Base-by-base conservation (phyloP, 2,329 filamentous ascomycete genomes). In the Pseudonectria foliicola region DNA sequence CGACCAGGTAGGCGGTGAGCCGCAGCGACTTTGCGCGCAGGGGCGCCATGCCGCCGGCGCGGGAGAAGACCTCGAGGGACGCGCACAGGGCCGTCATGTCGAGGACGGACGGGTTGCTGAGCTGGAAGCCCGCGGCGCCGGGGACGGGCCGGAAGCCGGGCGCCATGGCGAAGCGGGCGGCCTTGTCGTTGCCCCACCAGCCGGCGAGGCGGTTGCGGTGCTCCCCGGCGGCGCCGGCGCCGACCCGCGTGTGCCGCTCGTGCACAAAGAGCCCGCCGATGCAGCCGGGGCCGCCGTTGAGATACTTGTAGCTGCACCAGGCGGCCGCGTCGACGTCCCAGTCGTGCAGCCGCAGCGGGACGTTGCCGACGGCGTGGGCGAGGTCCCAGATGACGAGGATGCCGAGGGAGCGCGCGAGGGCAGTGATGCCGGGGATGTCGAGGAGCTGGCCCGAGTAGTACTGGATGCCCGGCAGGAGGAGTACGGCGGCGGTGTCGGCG, bases 301-400 rank as follows among this genome's bases (percentile, higher is more conserved):
- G 70, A 60, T 93, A 93, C 62, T 93, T 93, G 67, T 92, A 93
- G 31, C 77, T 86, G 57, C 86, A 93, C 86, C 86, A 93, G 18
- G 73, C 82, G 11, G 86, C 85, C 50, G 90, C 90, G 57, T 93
- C 86, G 29, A 90, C 85, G 44, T 82, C 71, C 85, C 86, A 92
- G 44, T 86, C 82, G 58, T 92, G 85, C 21, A 93, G 67, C 27
- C 68, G 60, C 15, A 93, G 60, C 10, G 80, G 75, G 2, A 89
- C 82, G 50, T 93, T 93, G 21, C 86, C 86, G 16, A 73, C 82
- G 1, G 85, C 84, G 56, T 92, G 85, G 2, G 85, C 85, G 27
- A 88, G 75, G 55, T 92, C 85, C 85, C 85, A 92, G 27, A 85
- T 84, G 13, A 88, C 75, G 8, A 76, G 59, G 27, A 90, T 73